Evolutionary conservation across 179 eudicot species (phyloP).

Genomic region (Spinacia oleracea): DNA sequence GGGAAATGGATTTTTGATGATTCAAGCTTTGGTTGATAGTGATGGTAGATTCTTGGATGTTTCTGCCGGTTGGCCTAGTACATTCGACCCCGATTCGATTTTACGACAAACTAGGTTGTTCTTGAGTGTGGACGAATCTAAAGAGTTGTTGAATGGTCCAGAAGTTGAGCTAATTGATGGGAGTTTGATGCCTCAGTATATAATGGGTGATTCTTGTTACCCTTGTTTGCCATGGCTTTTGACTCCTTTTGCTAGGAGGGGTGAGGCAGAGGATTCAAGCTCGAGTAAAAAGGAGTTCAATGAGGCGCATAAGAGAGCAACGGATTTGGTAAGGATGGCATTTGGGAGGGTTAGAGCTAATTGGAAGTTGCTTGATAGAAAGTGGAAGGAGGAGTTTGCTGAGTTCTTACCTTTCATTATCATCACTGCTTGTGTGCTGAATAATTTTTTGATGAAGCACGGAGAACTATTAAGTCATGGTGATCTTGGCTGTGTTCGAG

Average conservation of each 20-base stretch:
- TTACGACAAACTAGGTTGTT: conserved; percentile 56
- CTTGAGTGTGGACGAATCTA: conserved; percentile 48
- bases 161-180: conserved; percentile 51
- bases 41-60: conserved; percentile 85
- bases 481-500: conserved; percentile 24
- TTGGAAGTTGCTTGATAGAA: conserved; percentile 61
- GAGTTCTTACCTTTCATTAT: conserved; percentile 81
- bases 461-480: conserved; percentile 56
- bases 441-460: conserved; percentile 78
- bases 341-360: conserved; percentile 60
- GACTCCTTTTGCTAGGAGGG: conserved; percentile 50
- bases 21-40: conserved; percentile 82
- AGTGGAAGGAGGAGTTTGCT: conserved; percentile 70
- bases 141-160: conserved; percentile 63
- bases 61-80: conserved; percentile 90
- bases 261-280: conserved; percentile 30
- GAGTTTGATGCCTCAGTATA: conserved; percentile 62
- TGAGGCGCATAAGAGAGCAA: conserved; percentile 56
- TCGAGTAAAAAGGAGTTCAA: conserved; percentile 51
- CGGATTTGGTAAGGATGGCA: conserved; percentile 52
- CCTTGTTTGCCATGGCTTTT: conserved; percentile 85
- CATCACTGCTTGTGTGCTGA: conserved; percentile 67
- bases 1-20: conserved; percentile 60
- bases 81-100: conserved; percentile 47
- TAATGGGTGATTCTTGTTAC: conserved; percentile 72